These are phyloP conservation scores for Apiosordaria backusii DNA, from an alignment of 495 filamentous ascomycete species.

Conservation along the genomic window DNA sequence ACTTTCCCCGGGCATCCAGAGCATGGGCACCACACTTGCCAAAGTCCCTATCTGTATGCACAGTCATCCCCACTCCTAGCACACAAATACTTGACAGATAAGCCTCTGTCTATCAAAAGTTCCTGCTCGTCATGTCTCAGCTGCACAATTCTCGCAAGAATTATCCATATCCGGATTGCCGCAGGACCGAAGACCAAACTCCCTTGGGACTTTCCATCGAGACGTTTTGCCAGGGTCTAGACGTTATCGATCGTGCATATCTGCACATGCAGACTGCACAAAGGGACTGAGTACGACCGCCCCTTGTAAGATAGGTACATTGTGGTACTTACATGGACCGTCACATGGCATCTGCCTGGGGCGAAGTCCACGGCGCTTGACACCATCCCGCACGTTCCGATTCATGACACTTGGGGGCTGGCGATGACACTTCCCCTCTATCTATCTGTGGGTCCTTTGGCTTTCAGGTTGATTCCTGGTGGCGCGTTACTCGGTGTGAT, in stretches of 20 bases:
- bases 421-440: neutral
- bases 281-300: no score
- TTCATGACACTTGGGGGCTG: no score
- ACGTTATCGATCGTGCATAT: neutral
- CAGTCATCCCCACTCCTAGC: no score
- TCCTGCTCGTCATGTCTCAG: no score
- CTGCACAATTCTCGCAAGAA: neutral
- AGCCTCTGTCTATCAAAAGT: no score
- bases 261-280: no score
- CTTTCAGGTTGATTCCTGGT: neutral
- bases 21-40: no score
- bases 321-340: neutral
- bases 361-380: neutral
- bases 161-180: neutral
- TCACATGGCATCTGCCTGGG: neutral
- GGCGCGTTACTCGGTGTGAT: neutral
- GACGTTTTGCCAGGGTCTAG: neutral
- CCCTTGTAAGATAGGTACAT: no score
- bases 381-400: neutral
- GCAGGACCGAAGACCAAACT: neutral
- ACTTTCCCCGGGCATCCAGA: neutral
- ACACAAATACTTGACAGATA: no score
- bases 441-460: neutral
- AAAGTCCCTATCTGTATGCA: no score
- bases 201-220: neutral